These are phyloP conservation scores for Leccinum rimulosum DNA, from an alignment of 768 basidiomycete genomes.

Conservation along the genomic window DNA sequence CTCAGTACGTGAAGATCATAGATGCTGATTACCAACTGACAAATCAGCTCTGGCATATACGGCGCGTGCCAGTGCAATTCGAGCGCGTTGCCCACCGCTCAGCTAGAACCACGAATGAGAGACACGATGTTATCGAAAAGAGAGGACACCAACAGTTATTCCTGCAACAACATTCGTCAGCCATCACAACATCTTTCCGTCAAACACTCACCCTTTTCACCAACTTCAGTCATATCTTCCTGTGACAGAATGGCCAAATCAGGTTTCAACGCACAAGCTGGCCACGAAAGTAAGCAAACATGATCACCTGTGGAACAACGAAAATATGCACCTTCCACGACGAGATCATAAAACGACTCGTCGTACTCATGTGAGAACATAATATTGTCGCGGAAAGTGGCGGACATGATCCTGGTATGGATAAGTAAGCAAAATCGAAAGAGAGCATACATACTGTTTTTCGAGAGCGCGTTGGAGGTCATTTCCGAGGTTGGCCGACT, in stretches of 20 bases:
- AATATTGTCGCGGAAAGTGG: conserved; percentile 88
- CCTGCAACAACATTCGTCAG: conserved; percentile 27
- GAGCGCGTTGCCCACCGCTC: no score
- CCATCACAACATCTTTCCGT: no score
- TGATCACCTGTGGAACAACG: background rate
- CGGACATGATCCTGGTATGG: conserved; percentile 68
- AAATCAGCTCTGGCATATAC: no score
- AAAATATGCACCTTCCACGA: conserved; percentile 61
- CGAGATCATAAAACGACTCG: conserved; percentile 76
- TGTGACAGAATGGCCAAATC: conserved; percentile 78
- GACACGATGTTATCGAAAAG: conserved; percentile 9
- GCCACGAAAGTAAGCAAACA: background rate
- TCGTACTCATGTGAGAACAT: conserved; percentile 89
- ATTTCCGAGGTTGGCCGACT: conserved; percentile 64
- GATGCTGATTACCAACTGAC: no score
- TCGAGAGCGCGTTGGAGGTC: conserved; percentile 60
- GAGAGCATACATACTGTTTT: conserved; percentile 51
- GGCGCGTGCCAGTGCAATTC: no score
- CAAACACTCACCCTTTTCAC: conserved; percentile 64
- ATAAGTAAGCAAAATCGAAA: background rate
- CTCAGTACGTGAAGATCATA: background rate
- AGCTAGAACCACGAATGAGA: background rate
- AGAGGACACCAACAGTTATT: conserved; percentile 50
- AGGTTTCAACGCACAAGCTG: conserved; percentile 80
- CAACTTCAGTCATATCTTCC: conserved; percentile 83